Evolutionary conservation across 225 moss, liverwort and hornwort species (phyloP), one percentile per base, ranked within the genome.

Genomic region (Physcomitrellopsis africana): DNA sequence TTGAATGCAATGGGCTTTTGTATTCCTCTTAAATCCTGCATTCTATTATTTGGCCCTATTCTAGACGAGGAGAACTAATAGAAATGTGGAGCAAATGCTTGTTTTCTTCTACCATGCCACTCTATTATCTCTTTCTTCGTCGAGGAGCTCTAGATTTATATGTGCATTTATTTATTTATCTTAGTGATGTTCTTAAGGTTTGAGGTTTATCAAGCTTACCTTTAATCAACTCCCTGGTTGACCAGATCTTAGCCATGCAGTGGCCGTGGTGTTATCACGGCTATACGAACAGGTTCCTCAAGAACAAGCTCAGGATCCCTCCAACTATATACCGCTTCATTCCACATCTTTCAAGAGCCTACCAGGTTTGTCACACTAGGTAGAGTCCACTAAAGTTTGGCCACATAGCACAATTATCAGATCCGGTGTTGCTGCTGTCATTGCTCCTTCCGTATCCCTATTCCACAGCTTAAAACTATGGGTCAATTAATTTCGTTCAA

Each of bases 201-300:
- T 55, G 70, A 2, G 8, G 11, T 65, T 19, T n/a, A 24, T 16
- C 10, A 51, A 51, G 72, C 42, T 65, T 66, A 43, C 43, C 18
- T 49, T 53, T 49, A 11, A 26, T 9, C n/a, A 54, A 68, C 18
- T 74, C 32, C 32, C 5, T 2, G 53, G 54, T 65, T 63, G 43
- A 79, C 22, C 81, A 89, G 89, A 89, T 24, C 86, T 89, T 47
- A 89, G 88, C 79, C 88, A 89, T 71, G 89, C 81, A 48, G 86
- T 86, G 9, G 89, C 86, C 17, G 86, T 86, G 70, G 83, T 81
- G 71, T 67, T 86, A 43, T 83, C 86, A 64, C 76, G 83, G 54
- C 77, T 89, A 11, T 89, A 81, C 60, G 83, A 89, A 51, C 67
- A 81, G 72, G 81, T 76, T 43, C 74, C 81, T 10, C 67, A 79